Base-by-base conservation (phyloP, 371 early-diverging fungal genomes). In the Rhizopus sp. region DNA sequence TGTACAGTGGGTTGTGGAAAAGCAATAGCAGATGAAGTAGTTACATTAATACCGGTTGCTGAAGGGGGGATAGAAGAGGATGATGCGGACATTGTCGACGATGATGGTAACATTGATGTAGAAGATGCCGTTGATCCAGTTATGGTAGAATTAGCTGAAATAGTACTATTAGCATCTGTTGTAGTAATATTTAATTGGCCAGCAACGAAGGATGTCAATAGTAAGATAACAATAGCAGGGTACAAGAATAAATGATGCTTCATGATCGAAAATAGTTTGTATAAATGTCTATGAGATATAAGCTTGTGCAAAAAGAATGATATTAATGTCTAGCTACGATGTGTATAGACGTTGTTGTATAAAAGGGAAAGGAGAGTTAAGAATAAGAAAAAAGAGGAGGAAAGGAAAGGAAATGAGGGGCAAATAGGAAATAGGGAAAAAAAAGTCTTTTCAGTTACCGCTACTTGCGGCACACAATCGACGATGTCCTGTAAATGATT, bases 1-100 rank as follows among this genome's bases (percentile, higher is more conserved):
- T 66, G 62, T 54, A 61, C 62, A 3, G 66, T 53, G 8, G 66
- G 61, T 33, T 50, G 8, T 15, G 65, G 54, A 15, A 15, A 41
- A 9, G 10, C 16, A 23, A 39, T 7, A 41, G 41, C 53, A 55
- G 37, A 35, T 37, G 52, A 23, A 5, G 37, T 4, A 33, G 40
- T 37, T 0, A 16, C 5, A 40, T 32, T 50, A 35, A 39, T 35
- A 32, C 13, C 23, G 0, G 50, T 54, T 16, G 55, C 29, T 3
- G 37, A 12, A 10, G 53, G 53, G 23, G 17, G 31, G 6, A 7
- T 53, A 32, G 7, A 49, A 35, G 13, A 44, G 30, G 48, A 13
- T 23, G 32, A 17, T 41, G 10, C 44, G 16, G 9, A 40, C 16
- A 33, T n/a, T 42, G 50, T 32, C 34, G 49, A 38, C 5, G 16